Conservation (phyloP, 1,284 basidiomycete species). For the Rhodotorula sp. region DNA sequence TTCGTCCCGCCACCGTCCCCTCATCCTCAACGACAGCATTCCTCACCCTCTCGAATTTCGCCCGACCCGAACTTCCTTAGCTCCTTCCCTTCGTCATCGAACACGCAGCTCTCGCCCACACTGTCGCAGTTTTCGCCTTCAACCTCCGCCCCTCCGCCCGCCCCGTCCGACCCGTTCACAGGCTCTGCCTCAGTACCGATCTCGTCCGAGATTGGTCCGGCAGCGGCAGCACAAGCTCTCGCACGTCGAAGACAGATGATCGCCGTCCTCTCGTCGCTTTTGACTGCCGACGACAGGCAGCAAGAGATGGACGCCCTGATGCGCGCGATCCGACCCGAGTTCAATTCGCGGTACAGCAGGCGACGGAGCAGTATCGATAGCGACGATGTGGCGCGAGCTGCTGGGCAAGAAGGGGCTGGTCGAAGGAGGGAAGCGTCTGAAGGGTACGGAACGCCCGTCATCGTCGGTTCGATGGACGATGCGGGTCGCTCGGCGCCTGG, state of each 20-base stretch:
- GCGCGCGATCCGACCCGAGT: conserved; percentile 38
- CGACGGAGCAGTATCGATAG: not conserved
- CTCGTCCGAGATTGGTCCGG: not conserved
- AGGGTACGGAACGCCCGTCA: not conserved
- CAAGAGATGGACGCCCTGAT: conserved; percentile 45
- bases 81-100: not conserved
- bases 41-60: conserved; percentile 9
- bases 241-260: conserved; percentile 25
- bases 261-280: conserved; percentile 43
- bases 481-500: not conserved
- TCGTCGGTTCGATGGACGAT: not conserved
- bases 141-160: not conserved
- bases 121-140: not conserved
- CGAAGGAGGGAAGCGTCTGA: too few species aligned
- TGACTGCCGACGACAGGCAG: conserved; percentile 48
- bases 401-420: not conserved
- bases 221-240: conserved; percentile 14
- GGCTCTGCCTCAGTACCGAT: not conserved
- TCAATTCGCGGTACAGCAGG: not conserved
- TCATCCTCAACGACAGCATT: not conserved
- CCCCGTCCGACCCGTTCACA: not conserved
- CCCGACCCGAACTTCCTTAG: conserved; percentile 1
- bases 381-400: not conserved
- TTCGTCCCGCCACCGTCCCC: not conserved
- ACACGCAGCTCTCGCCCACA: not conserved